phyloP scores from a whole-genome alignment of 306 rosid genomes.

The Fragaria nilgerrensis region DNA sequence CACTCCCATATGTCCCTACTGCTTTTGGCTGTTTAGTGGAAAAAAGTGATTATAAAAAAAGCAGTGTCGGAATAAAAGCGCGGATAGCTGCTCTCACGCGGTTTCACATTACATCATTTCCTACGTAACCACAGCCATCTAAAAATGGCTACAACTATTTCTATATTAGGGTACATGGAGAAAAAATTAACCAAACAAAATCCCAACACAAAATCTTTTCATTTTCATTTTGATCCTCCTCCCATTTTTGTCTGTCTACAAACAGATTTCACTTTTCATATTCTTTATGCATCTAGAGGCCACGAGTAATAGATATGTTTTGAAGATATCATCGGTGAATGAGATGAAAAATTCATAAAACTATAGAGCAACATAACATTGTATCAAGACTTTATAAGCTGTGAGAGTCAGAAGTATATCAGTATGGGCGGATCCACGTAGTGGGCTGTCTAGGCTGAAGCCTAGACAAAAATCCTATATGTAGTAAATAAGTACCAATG shows the following conservation, averaged over 20 bases:
- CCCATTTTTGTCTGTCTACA: neutral
- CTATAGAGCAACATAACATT: too few species aligned
- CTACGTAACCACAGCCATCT: neutral
- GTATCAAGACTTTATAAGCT: too few species aligned
- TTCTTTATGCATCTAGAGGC: too few species aligned
- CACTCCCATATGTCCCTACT: neutral
- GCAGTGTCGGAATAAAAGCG: conserved; percentile 4
- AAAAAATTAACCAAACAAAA: neutral
- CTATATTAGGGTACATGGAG: neutral
- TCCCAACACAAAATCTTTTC: neutral
- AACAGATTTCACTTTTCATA: neutral
- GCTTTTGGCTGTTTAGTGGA: neutral
- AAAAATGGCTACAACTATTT: neutral
- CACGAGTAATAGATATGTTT: too few species aligned
- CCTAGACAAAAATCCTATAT: too few species aligned
- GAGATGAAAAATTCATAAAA: too few species aligned
- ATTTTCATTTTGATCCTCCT: neutral
- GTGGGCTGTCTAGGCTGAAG: too few species aligned
- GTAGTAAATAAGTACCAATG: too few species aligned
- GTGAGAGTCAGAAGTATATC: too few species aligned
- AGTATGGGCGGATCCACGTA: too few species aligned
- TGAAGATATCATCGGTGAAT: too few species aligned
- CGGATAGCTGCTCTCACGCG: conserved; percentile 33
- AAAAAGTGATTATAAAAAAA: neutral
- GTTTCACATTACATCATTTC: conserved; percentile 5